Percentiles rank a stretch among this genome's conserved stretches.
phyloP scores from a whole-genome alignment of 202 grass and related monocot species.

The Hordeum pubiflorum region DNA sequence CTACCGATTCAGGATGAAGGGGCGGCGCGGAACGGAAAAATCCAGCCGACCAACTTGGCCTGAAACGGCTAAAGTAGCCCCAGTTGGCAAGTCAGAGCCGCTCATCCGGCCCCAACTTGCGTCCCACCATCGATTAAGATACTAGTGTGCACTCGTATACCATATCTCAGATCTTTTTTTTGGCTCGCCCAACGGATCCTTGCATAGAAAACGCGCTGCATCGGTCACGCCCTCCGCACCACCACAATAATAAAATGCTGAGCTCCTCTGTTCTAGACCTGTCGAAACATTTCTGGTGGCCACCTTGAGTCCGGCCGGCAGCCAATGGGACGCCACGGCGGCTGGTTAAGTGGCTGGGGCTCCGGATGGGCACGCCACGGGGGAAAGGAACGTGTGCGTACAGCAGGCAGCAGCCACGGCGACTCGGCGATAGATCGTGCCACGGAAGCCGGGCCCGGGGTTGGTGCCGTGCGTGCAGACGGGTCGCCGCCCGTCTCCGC shows the following conservation, averaged over 20 bases:
- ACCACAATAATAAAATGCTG: neutral
- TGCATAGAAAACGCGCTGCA: neutral
- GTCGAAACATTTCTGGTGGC: neutral
- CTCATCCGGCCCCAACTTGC: no score
- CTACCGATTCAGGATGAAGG: no score
- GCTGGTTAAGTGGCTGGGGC: no score
- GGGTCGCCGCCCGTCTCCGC: neutral
- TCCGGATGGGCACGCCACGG: conserved; percentile 22
- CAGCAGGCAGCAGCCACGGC: neutral
- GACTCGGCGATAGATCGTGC: no score
- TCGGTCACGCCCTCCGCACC: neutral
- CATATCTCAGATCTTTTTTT: neutral
- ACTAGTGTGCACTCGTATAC: no score
- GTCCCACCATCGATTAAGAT: no score
- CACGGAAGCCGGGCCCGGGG: neutral
- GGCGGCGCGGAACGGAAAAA: neutral
- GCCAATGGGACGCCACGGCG: neutral
- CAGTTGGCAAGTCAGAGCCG: no score
- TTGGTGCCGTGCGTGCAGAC: conserved; percentile 24
- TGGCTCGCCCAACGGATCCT: neutral
- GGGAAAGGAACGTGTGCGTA: neutral
- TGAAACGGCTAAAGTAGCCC: neutral
- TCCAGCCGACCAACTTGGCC: neutral
- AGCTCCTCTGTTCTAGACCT: neutral
- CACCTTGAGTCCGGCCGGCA: no score